phyloP scores from a whole-genome alignment of 768 basidiomycete genomes.

The Zangia roseola region DNA sequence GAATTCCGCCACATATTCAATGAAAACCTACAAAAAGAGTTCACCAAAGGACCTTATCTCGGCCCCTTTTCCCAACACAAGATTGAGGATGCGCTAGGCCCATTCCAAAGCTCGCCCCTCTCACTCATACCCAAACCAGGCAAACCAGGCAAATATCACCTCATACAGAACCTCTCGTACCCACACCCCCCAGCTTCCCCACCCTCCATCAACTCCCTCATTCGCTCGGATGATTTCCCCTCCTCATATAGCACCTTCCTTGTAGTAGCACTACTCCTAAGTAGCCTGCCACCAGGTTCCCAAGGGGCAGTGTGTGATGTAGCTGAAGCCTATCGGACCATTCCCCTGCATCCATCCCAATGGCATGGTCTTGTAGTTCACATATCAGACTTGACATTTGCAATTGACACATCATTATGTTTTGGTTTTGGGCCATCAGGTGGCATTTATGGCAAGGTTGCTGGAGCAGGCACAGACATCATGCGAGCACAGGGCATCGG shows the following conservation, averaged over 20 bases:
- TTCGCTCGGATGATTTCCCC: constrained; percentile 17
- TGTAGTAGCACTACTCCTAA: background rate
- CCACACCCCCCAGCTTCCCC: background rate
- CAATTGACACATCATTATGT: background rate
- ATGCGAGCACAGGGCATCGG: background rate
- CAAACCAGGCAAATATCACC: constrained; percentile 15
- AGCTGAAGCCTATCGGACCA: constrained; percentile 11
- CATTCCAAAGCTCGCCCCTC: constrained; percentile 29
- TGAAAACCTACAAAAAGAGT: background rate
- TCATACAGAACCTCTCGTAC: constrained; percentile 33
- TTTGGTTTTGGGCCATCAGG: background rate
- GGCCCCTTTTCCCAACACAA: constrained; percentile 7
- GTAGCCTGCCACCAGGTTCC: background rate
- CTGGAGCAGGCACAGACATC: constrained; percentile 3
- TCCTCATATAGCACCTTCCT: background rate
- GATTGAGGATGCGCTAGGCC: constrained; percentile 19
- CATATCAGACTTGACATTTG: constrained; percentile 9
- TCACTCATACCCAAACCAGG: constrained; percentile 30
- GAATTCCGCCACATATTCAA: background rate
- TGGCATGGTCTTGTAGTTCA: constrained; percentile 37
- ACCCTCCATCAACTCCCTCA: constrained; percentile 35
- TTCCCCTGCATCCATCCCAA: constrained; percentile 32
- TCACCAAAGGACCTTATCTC: background rate
- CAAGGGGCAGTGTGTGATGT: background rate
- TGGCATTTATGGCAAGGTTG: background rate